Percentiles rank a stretch among this genome's conserved stretches.
These are phyloP conservation scores for Geosmithia flava DNA, from an alignment of 2,329 filamentous ascomycete species.

Conservation along the genomic window DNA sequence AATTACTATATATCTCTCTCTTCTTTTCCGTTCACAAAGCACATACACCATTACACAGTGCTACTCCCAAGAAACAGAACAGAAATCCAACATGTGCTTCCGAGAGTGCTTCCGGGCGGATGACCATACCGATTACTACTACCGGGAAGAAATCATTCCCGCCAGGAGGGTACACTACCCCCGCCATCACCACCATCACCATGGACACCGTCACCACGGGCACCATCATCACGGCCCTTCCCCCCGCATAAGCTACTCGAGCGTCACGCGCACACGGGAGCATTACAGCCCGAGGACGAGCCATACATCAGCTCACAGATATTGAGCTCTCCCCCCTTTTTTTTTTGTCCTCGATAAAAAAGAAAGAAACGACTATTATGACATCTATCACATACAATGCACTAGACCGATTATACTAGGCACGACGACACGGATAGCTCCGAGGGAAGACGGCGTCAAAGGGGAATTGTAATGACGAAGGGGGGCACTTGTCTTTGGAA, in stretches of 20 bases:
- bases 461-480: no score
- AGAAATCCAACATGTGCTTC: conserved; percentile 13
- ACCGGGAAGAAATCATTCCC: conserved; percentile 40
- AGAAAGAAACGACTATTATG: no score
- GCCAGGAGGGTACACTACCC: conserved; percentile 22
- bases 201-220: conserved; percentile 19
- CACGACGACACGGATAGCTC: no score
- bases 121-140: conserved; percentile 37
- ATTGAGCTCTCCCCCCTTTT: not conserved
- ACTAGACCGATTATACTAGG: no score
- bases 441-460: no score
- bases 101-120: conserved; percentile 34
- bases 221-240: conserved; percentile 20
- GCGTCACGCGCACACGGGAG: conserved; percentile 22
- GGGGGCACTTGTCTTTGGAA: no score
- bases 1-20: not conserved
- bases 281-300: conserved; percentile 28
- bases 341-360: no score
- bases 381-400: no score
- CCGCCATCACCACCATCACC: conserved; percentile 14
- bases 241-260: conserved; percentile 29
- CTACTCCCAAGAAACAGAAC: no score
- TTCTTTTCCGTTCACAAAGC: no score
- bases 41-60: no score
- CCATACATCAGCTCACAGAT: not conserved